Percentiles rank a stretch among this genome's conserved stretches.
Conservation (phyloP, 139 green algal species). For the Yamagishiella unicocca region DNA sequence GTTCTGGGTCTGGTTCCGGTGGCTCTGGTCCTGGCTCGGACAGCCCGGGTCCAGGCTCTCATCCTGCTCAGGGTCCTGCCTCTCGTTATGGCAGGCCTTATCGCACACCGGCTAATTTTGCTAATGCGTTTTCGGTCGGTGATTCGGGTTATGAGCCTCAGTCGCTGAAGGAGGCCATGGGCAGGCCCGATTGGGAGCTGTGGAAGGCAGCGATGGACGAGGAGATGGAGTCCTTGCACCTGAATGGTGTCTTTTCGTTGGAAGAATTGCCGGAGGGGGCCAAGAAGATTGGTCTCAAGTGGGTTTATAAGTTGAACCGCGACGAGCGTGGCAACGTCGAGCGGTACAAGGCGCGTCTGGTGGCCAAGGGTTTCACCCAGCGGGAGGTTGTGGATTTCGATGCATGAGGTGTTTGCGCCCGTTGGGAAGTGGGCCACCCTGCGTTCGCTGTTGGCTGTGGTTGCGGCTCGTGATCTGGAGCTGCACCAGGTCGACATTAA, state of each 20-base stretch:
- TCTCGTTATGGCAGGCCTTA: too few relatives aligned
- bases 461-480: slow-evolving; percentile 55
- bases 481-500: slow-evolving; percentile 68
- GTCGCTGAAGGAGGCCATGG: not conserved
- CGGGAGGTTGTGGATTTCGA: slow-evolving; percentile 51
- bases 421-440: slow-evolving; percentile 39
- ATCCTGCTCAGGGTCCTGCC: too few relatives aligned
- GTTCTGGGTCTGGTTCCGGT: not conserved
- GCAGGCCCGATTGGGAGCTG: not conserved
- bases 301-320: slow-evolving; percentile 64
- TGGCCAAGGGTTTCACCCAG: slow-evolving; percentile 68
- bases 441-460: slow-evolving; percentile 43
- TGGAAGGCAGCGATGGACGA: slow-evolving; percentile 37
- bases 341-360: slow-evolving; percentile 71
- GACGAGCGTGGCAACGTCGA: slow-evolving; percentile 56
- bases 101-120: too few relatives aligned
- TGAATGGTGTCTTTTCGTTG: slow-evolving; percentile 10
- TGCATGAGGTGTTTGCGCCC: slow-evolving; percentile 61
- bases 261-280: not conserved
- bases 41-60: too few relatives aligned
- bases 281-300: slow-evolving; percentile 52
- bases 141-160: too few relatives aligned
- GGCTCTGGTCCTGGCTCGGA: too few relatives aligned
- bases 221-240: slow-evolving; percentile 20
- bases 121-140: too few relatives aligned